Evolutionary conservation across 495 filamentous ascomycete species (phyloP).

Genomic region (Cairneyella variabilis): DNA sequence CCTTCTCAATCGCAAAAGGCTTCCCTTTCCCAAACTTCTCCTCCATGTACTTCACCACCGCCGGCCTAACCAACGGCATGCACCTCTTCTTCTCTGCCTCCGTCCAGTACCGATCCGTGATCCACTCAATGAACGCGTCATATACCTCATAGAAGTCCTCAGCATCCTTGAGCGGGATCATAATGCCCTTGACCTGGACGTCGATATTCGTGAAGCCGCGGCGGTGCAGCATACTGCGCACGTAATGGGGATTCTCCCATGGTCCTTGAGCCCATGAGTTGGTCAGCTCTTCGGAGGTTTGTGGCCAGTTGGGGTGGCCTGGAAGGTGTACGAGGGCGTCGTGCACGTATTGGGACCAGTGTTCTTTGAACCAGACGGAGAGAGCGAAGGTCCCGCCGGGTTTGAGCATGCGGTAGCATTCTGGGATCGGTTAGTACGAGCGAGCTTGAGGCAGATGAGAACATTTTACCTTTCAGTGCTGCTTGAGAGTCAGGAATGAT

Average conservation of each 20-base stretch:
- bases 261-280: conserved; percentile 20
- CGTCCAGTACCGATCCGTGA: conserved; percentile 31
- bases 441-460: no score
- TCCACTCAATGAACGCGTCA: conserved; percentile 28
- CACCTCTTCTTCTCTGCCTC: conserved; percentile 29
- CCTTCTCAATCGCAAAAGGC: conserved; percentile 31
- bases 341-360: conserved; percentile 30
- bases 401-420: conserved; percentile 34
- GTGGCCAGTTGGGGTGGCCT: conserved; percentile 29
- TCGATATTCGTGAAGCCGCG: conserved; percentile 31
- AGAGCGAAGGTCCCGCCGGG: conserved; percentile 35
- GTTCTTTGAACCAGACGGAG: conserved; percentile 34
- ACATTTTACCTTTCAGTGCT: no score
- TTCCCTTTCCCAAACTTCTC: conserved; percentile 30
- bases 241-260: conserved; percentile 32
- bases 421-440: no score
- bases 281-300: conserved; percentile 27
- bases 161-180: conserved; percentile 22
- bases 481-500: no score
- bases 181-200: conserved; percentile 23
- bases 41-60: conserved; percentile 31
- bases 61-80: conserved; percentile 24
- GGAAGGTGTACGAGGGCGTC: conserved; percentile 29
- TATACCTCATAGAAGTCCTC: conserved; percentile 30
- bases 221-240: conserved; percentile 30